phyloP scores from a whole-genome alignment of 495 filamentous ascomycete species.

The Lasiosphaeria hispida region DNA sequence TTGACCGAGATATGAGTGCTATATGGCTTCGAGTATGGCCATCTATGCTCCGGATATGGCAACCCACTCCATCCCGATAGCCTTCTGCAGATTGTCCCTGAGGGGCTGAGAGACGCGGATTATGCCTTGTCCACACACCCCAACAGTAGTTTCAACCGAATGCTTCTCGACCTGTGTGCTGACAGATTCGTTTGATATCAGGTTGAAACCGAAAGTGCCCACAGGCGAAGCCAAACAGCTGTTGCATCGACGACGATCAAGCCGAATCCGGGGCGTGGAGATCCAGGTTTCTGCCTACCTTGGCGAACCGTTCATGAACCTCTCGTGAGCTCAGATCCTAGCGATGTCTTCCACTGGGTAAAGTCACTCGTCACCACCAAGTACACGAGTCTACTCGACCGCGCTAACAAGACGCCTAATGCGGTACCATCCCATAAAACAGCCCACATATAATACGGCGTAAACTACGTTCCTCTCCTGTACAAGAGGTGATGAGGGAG shows the following conservation, averaged over 20 bases:
- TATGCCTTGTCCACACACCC: too few relatives aligned
- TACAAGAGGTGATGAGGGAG: neutral
- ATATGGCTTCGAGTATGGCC: constrained; percentile 18
- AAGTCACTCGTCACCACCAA: neutral
- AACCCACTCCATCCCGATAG: constrained; percentile 6
- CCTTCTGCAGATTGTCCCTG: neutral
- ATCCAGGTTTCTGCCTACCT: constrained; percentile 5
- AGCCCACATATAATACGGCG: neutral
- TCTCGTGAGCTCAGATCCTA: neutral
- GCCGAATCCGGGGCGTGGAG: neutral
- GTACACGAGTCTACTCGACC: too few relatives aligned
- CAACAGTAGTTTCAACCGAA: neutral
- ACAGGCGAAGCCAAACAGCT: neutral
- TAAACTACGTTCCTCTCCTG: neutral
- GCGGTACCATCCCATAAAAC: too few relatives aligned
- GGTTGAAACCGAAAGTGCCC: constrained; percentile 6
- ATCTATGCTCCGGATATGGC: constrained; percentile 7
- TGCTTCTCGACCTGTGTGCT: neutral
- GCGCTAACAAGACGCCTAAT: too few relatives aligned
- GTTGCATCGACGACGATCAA: constrained; percentile 13
- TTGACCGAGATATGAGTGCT: constrained; percentile 9
- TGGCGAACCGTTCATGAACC: constrained; percentile 3
- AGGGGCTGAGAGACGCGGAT: too few relatives aligned
- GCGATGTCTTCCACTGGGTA: neutral
- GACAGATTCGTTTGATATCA: constrained; percentile 13